phyloP scores from a whole-genome alignment of 129 eudicot genomes.

The Arctium lappa region DNA sequence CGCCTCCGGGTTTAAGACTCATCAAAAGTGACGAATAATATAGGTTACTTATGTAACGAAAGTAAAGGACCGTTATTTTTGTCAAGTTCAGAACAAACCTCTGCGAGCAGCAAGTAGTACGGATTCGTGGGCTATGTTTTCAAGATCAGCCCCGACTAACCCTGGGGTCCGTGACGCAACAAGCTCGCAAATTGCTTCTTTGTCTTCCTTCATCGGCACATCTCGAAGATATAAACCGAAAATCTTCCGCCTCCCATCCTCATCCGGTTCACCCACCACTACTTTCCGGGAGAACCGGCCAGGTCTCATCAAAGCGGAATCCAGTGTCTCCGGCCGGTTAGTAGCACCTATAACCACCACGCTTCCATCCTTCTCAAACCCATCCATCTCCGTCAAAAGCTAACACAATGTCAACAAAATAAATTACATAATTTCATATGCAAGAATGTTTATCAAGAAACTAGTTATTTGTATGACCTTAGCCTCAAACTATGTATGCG shows the following conservation, averaged over 20 bases:
- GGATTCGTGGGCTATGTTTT: constrained; percentile 50
- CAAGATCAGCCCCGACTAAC: constrained; percentile 61
- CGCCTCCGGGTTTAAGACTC: too few relatives aligned
- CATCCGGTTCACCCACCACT: constrained; percentile 48
- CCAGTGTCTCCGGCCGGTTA: constrained; percentile 49
- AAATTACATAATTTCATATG: not conserved
- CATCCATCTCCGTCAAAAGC: constrained; percentile 63
- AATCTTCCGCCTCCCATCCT: constrained; percentile 44
- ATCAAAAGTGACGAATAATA: too few relatives aligned
- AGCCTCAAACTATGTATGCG: not conserved
- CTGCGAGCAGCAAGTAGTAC: constrained; percentile 60
- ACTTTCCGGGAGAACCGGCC: constrained; percentile 60
- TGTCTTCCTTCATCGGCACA: constrained; percentile 46
- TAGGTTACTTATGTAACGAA: too few relatives aligned
- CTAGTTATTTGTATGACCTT: not conserved
- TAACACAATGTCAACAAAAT: not conserved
- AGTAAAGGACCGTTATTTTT: too few relatives aligned
- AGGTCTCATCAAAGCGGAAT: constrained; percentile 48
- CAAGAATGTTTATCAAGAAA: not conserved
- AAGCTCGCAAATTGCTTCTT: constrained; percentile 35
- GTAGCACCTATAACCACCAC: constrained; percentile 58
- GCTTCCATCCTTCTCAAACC: constrained; percentile 50
- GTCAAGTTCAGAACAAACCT: constrained; percentile 29
- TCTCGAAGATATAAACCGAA: constrained; percentile 42
- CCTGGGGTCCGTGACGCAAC: constrained; percentile 46